phyloP scores from a whole-genome alignment of 2,329 filamentous ascomycete species.

The Daldinia sp. region DNA sequence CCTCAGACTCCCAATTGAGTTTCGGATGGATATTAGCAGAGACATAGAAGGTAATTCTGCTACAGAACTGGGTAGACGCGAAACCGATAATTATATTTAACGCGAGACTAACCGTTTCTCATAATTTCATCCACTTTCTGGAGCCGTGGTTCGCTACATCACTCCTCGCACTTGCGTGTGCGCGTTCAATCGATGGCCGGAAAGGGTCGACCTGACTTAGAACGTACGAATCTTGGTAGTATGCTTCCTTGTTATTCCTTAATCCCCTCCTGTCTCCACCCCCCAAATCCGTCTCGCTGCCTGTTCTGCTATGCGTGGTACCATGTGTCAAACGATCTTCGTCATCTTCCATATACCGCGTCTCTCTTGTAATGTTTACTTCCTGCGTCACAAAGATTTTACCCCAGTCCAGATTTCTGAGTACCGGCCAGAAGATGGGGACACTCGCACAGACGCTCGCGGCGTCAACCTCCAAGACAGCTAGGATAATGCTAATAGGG shows the following conservation, averaged over 20 bases:
- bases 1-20: not conserved
- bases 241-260: constrained; percentile 27
- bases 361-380: constrained; percentile 41
- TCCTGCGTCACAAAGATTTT: constrained; percentile 45
- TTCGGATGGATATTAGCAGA: not conserved
- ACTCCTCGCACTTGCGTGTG: constrained; percentile 29
- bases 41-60: not conserved
- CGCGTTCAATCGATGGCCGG: constrained; percentile 23
- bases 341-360: constrained; percentile 39
- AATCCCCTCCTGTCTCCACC: not conserved
- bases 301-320: constrained; percentile 30
- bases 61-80: not conserved
- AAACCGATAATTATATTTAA: constrained; percentile 1
- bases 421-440: constrained; percentile 45
- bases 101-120: constrained; percentile 8
- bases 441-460: constrained; percentile 43
- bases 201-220: constrained; percentile 38
- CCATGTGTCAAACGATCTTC: constrained; percentile 32
- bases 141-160: constrained; percentile 24
- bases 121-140: constrained; percentile 37
- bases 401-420: constrained; percentile 37
- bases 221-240: constrained; percentile 38
- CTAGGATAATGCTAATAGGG: constrained; percentile 41
- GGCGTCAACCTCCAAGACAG: constrained; percentile 41
- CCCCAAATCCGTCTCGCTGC: constrained; percentile 37